A percentile compares a stretch with the other conserved stretches of the same genome.
These are phyloP conservation scores for Zygotorulaspora chibaensis DNA, from an alignment of 805 yeast genomes.

Conservation along the genomic window DNA sequence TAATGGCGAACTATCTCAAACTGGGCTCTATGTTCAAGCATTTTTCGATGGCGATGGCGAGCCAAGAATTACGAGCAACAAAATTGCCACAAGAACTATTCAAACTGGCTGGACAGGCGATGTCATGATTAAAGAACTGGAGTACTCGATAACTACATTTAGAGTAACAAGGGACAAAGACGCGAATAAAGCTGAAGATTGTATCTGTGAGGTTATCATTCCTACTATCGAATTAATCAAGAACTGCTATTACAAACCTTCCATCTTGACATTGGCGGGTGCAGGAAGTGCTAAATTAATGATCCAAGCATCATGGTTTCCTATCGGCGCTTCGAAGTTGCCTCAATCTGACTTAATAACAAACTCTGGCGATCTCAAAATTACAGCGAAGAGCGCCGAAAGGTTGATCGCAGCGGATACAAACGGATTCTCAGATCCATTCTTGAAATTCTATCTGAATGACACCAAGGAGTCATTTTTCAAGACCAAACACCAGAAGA, in stretches of 20 bases:
- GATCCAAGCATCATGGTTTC: constrained; percentile 72
- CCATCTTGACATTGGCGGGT: constrained; percentile 52
- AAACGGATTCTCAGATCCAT: constrained; percentile 93
- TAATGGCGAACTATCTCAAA: constrained; percentile 51
- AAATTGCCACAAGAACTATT: constrained; percentile 36
- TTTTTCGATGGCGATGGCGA: constrained; percentile 74
- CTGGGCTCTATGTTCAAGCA: constrained; percentile 64
- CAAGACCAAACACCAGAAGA: constrained; percentile 78
- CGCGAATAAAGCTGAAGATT: constrained; percentile 51
- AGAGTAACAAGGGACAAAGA: constrained; percentile 55
- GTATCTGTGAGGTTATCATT: constrained; percentile 57
- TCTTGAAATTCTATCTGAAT: constrained; percentile 62
- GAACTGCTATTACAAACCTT: constrained; percentile 60
- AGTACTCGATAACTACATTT: constrained; percentile 62
- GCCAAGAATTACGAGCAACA: constrained; percentile 55
- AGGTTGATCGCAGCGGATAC: constrained; percentile 81
- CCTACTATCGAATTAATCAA: constrained; percentile 64
- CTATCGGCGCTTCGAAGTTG: constrained; percentile 53
- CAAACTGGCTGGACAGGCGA: constrained; percentile 60
- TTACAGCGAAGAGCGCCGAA: constrained; percentile 60
- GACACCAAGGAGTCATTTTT: constrained; percentile 52
- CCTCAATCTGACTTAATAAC: constrained; percentile 73
- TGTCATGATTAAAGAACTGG: constrained; percentile 69
- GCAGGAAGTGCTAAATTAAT: constrained; percentile 49
- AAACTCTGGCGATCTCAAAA: constrained; percentile 65